phyloP scores from a whole-genome alignment of 768 basidiomycete genomes.

The Agrocybe pediades region DNA sequence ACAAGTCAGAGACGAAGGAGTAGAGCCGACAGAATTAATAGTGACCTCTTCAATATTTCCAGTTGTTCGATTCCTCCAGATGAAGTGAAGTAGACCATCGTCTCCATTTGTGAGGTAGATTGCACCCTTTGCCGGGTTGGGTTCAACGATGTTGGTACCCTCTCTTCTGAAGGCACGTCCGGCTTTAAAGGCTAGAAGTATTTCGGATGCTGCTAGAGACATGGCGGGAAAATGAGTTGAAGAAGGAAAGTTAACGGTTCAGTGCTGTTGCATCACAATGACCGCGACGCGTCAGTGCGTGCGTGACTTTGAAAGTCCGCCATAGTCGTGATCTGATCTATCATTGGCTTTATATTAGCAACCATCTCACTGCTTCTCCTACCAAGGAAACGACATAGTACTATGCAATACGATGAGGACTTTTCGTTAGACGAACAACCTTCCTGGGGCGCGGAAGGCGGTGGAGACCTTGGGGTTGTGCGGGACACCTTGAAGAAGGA shows the following conservation, averaged over 20 bases:
- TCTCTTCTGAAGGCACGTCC: constrained; percentile 75
- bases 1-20: not conserved
- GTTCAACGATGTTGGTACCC: constrained; percentile 68
- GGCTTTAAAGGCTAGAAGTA: constrained; percentile 62
- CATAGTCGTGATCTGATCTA: constrained; percentile 14
- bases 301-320: constrained; percentile 32
- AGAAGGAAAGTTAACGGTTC: not conserved
- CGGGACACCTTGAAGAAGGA: constrained; percentile 81
- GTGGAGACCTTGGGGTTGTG: constrained; percentile 54
- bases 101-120: constrained; percentile 69
- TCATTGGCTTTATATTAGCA: not conserved
- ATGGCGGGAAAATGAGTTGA: constrained; percentile 6
- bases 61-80: constrained; percentile 76
- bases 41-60: constrained; percentile 64
- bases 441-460: constrained; percentile 53
- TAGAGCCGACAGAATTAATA: not conserved
- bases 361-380: not conserved
- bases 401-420: constrained; percentile 12
- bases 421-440: constrained; percentile 35
- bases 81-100: constrained; percentile 76
- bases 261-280: not conserved
- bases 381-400: constrained; percentile 18
- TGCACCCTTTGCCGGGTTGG: constrained; percentile 71
- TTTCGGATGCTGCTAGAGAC: constrained; percentile 36
- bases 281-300: constrained; percentile 48